Evolutionary conservation across 129 eudicot species (phyloP).

Genomic region (Cynara cardunculus): DNA sequence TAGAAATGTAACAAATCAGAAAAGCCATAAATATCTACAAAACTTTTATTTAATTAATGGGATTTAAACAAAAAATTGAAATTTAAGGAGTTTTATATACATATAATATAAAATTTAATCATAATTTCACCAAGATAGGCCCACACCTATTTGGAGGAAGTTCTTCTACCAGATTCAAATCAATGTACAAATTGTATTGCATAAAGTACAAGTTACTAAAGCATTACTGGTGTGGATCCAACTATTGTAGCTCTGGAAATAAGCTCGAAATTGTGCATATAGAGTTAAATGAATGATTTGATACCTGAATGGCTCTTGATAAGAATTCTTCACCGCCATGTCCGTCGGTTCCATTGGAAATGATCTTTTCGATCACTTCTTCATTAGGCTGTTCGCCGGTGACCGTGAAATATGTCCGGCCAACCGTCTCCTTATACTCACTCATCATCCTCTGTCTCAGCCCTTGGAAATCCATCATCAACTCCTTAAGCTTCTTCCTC

Average conservation of each 20-base stretch:
- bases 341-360: conserved; percentile 46
- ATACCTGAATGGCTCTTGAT: conserved; percentile 80
- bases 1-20: neutral
- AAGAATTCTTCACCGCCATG: conserved; percentile 71
- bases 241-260: neutral
- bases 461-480: conserved; percentile 91
- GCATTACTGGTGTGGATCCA: neutral
- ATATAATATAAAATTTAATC: neutral
- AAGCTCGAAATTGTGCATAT: neutral
- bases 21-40: neutral
- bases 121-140: neutral
- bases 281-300: neutral
- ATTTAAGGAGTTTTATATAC: neutral
- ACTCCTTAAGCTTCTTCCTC: conserved; percentile 82
- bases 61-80: neutral
- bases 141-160: neutral
- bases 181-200: neutral
- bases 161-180: neutral
- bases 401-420: conserved; percentile 75
- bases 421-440: conserved; percentile 84
- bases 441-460: conserved; percentile 83
- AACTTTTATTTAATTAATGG: neutral
- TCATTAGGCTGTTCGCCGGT: conserved; percentile 78
- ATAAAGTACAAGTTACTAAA: neutral
- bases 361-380: conserved; percentile 79